Base-by-base conservation (phyloP, 768 basidiomycete species). In the Royoungia palumana region DNA sequence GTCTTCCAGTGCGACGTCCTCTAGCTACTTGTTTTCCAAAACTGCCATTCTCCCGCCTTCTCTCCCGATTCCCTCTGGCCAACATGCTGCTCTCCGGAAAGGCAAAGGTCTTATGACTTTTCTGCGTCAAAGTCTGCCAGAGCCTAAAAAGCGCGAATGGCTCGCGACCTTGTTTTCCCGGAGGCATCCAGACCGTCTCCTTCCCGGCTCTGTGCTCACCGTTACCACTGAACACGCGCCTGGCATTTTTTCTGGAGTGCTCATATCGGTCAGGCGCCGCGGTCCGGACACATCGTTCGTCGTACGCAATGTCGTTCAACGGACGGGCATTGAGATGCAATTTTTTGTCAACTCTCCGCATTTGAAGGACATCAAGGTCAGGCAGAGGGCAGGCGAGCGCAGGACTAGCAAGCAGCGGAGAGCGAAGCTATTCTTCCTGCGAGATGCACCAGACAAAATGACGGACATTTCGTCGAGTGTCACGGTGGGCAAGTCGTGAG, bases 241-340 rank as follows among this genome's bases (percentile, higher is more conserved):
- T 9, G 87, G 82, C 14, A 71, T 77, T 12, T 98, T 97, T 70
- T 89, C 92, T 6, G 95, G 95, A 30, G 87, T 97, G 38, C 75
- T 98, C 49, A 77, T 96, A 59, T 80, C 83, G 25, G 79, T 94
- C 56, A 81, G 90, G 44, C 79, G 90, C 59, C 80, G 87, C 34
- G 94, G 94, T 1, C 76, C 82, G 24, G 90, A 92, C 70, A 93
- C 91, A 22, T 87, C 84, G n/a, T 89, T 98, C 63, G 75, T 84
- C 45, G 71, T 98, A 44, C 80, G 95, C 55, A 97, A 97, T 70
- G 81, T 96, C 56, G 79, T 98, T 44, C 87, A 91, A 59, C 79
- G 92, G 54, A 91, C 87, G 12, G 94, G 94, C 12, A 87, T 96
- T 34, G 95, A 97, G 75, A 86, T 91, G 86, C 87, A 86, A 62